Conservation (phyloP, 805 yeast species). For the Saturnispora kantuleensis region DNA sequence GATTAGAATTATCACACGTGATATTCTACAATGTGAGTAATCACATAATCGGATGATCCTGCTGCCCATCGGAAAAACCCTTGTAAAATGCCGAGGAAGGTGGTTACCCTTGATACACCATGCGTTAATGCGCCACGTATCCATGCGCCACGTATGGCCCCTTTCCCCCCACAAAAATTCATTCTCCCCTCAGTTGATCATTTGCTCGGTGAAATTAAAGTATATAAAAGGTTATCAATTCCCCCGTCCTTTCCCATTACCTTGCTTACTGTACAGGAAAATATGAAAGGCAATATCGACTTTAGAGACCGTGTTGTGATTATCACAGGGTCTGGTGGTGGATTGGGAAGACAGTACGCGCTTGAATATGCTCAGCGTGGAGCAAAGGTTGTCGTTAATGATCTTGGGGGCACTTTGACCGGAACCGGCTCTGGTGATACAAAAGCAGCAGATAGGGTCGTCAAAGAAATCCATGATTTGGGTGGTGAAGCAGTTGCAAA, state of each 20-base stretch:
- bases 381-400: constrained; percentile 92
- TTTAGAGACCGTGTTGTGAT: constrained; percentile 50
- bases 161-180: constrained; percentile 1
- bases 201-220: constrained; percentile 8
- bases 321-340: constrained; percentile 97
- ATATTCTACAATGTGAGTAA: too few species aligned
- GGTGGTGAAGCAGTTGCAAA: constrained; percentile 92
- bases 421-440: constrained; percentile 62
- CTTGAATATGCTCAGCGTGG: constrained; percentile 82
- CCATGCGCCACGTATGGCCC: not conserved
- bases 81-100: too few species aligned
- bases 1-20: too few species aligned
- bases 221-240: constrained; percentile 4
- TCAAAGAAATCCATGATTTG: constrained; percentile 60
- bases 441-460: constrained; percentile 78
- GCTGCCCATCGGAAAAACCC: too few species aligned
- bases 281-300: constrained; percentile 1
- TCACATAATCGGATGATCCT: not conserved
- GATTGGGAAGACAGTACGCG: constrained; percentile 84
- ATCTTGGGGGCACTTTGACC: constrained; percentile 72
- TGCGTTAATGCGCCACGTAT: not conserved
- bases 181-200: constrained; percentile 4
- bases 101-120: too few species aligned
- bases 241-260: not conserved
- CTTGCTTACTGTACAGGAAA: not conserved